Percentiles rank a stretch among this genome's conserved stretches.
Evolutionary conservation across 2,329 filamentous ascomycete genomes (phyloP).

Genomic region (Claviceps sp.): DNA sequence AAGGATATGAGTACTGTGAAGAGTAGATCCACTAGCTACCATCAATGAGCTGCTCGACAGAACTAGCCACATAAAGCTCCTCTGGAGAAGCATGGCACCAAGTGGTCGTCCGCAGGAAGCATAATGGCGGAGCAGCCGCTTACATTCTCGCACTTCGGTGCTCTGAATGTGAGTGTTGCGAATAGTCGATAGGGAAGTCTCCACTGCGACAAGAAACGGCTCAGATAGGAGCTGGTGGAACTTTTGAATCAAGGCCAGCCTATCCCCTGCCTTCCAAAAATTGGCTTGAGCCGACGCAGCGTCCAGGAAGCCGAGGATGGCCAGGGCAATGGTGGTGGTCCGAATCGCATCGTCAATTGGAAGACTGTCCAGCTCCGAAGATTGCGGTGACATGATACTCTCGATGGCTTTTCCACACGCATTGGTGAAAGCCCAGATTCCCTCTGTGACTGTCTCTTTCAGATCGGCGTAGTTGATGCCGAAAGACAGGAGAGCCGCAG

Average conservation of each 20-base stretch:
- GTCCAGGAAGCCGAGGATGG: slow-evolving; percentile 80
- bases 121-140: slow-evolving; percentile 72
- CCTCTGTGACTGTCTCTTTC: slow-evolving; percentile 50
- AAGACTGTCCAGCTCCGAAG: slow-evolving; percentile 41
- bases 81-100: slow-evolving; percentile 81
- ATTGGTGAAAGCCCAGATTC: slow-evolving; percentile 58
- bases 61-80: slow-evolving; percentile 76
- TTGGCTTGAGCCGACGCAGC: slow-evolving; percentile 64
- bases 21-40: slow-evolving; percentile 45
- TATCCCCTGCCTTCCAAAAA: slow-evolving; percentile 69
- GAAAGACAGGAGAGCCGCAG: slow-evolving; percentile 67
- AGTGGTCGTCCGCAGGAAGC: slow-evolving; percentile 65
- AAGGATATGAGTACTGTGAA: slow-evolving; percentile 52
- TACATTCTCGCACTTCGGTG: slow-evolving; percentile 68
- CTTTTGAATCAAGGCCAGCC: slow-evolving; percentile 57
- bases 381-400: slow-evolving; percentile 36
- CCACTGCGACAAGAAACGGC: slow-evolving; percentile 70
- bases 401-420: slow-evolving; percentile 53
- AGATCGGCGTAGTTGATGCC: slow-evolving; percentile 60
- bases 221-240: slow-evolving; percentile 68
- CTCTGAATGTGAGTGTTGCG: slow-evolving; percentile 62
- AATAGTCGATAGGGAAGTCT: slow-evolving; percentile 81
- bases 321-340: slow-evolving; percentile 65
- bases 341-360: slow-evolving; percentile 53
- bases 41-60: slow-evolving; percentile 66